Evolutionary conservation across 257 asterid species (phyloP).

Genomic region (Agastache rugosa): DNA sequence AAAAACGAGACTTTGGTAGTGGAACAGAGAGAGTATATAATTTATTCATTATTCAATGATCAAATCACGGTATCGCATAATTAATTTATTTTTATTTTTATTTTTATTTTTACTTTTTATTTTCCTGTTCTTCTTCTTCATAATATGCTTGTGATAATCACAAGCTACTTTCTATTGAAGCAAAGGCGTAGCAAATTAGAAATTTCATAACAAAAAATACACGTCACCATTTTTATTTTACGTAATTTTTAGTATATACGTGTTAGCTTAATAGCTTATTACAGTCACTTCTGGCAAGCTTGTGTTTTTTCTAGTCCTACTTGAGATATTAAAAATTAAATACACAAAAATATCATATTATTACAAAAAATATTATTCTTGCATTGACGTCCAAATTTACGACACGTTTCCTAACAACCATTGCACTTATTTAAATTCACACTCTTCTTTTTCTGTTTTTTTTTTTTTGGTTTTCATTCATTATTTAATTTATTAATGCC

Average conservation of each 20-base stretch:
- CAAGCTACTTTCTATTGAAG: constrained; percentile 28
- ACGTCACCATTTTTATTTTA: constrained; percentile 20
- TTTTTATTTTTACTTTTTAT: background rate
- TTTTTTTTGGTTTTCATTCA: background rate
- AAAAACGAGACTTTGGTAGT: too few species aligned
- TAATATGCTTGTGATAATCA: constrained; percentile 16
- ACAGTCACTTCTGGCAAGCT: constrained; percentile 17
- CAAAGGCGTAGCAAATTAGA: constrained; percentile 29
- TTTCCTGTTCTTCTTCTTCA: background rate
- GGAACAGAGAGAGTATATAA: too few species aligned
- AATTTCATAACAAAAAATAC: constrained; percentile 16
- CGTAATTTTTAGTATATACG: background rate
- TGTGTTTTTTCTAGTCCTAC: constrained; percentile 25
- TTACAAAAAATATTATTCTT: background rate
- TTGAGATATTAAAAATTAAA: background rate
- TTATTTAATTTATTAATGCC: background rate
- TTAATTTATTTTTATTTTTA: background rate
- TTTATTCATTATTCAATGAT: too few species aligned
- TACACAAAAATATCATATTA: background rate
- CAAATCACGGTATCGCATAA: too few species aligned
- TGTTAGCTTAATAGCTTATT: constrained; percentile 21
- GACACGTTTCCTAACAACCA: constrained; percentile 13
- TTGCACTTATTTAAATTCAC: background rate
- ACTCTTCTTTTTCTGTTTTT: background rate
- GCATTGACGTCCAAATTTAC: constrained; percentile 11